Base-by-base conservation (phyloP, 169 alveolate species). In the Plasmodium knowlesi region DNA sequence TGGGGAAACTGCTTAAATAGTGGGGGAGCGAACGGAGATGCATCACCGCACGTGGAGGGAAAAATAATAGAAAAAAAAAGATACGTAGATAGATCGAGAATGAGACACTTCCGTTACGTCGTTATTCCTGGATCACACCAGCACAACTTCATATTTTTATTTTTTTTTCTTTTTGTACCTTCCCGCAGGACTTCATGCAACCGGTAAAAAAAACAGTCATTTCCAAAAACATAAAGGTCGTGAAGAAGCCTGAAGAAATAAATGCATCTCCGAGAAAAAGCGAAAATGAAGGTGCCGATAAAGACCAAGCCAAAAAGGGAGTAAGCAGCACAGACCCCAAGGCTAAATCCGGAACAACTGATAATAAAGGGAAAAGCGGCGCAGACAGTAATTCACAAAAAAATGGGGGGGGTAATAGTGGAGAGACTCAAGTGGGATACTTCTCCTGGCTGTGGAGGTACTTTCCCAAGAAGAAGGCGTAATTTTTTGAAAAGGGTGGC, bases 401-500 rank as follows among this genome's bases (percentile, higher is more conserved):
- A 25, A 85, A 46, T 46, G 57, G 19, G 19, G 57, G 19, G 19
- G 57, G 12, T 0, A 43, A 3, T 16, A 46, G 57, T 46, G 53
- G 54, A 53, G 53, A 39, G 39, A 70, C 28, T 37, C 93, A 85
- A 19, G 37, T 37, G 19, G 93, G 93, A 3, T 73, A 50, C 14
- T 85, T 85, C 41, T 73, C 93, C 32, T 85, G 93, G 93, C 19
- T 85, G 61, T 85, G 93, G 93, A 85, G 70, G 37, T 85, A 85
- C 34, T 84, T 84, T 84, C 92, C 92, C 10, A 84, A 46, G 34
- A 82, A 82, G 41, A 82, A 82, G 25, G 3, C 90, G n/a, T 82
- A 34, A 82, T 50, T 81, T 50, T 81, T 81, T n/a, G 37, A 9
- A 1, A 50, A 8, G 61, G 37, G 37, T 67, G 1, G 34, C n/a